A percentile compares a stretch with the other conserved stretches of the same genome.
Conservation (phyloP, 2,329 filamentous ascomycete genomes). For the Fulvia fulva region DNA sequence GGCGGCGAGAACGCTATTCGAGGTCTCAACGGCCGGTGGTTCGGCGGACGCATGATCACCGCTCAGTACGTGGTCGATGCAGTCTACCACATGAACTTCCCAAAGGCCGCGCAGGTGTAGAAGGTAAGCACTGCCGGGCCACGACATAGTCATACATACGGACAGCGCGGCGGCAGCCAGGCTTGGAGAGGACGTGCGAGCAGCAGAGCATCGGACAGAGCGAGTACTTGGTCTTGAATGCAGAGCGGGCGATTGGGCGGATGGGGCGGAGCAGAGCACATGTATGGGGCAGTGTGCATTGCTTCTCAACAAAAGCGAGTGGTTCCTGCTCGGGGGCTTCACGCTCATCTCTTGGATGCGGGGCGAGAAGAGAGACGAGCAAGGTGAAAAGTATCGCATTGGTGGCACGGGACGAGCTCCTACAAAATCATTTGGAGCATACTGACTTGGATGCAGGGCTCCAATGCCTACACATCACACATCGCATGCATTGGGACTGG, state of each 20-base stretch:
- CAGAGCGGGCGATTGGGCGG: not conserved
- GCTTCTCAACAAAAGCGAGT: not conserved
- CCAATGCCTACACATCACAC: conserved; percentile 2
- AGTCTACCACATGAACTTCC: conserved; percentile 66
- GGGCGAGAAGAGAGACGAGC: not conserved
- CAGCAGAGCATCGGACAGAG: not conserved
- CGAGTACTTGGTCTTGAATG: not conserved
- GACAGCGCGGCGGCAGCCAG: not conserved
- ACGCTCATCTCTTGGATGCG: not conserved
- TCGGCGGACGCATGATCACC: conserved; percentile 87
- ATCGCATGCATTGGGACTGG: not conserved
- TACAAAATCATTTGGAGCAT: not conserved
- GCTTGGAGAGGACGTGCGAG: not conserved
- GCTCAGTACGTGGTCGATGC: conserved; percentile 96
- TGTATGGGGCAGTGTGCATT: not conserved
- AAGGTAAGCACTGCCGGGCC: not conserved
- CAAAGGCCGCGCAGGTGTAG: conserved; percentile 29
- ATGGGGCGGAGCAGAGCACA: not conserved
- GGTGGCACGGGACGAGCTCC: not conserved
- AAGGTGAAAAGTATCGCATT: not conserved
- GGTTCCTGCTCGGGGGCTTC: not conserved
- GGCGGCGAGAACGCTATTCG: conserved; percentile 97
- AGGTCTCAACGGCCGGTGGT: conserved; percentile 93
- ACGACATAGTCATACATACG: not conserved
- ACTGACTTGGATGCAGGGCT: conserved; percentile 3